A percentile compares a stretch with the other conserved stretches of the same genome.
Evolutionary conservation across 2,329 filamentous ascomycete species (phyloP).

Genomic region (Leptographium lundbergii): DNA sequence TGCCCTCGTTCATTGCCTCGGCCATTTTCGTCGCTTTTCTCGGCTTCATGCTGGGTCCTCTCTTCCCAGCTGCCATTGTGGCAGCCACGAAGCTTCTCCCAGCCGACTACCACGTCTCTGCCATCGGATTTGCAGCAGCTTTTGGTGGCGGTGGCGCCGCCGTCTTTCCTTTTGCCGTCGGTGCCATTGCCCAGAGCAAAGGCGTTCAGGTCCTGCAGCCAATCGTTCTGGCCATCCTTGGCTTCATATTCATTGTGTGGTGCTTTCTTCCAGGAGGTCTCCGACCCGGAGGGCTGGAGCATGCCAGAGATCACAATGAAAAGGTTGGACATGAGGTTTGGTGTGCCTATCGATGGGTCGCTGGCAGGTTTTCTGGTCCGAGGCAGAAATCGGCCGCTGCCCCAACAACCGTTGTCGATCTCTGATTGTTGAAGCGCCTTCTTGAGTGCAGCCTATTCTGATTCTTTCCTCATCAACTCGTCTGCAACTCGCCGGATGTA

Average conservation of each 20-base stretch:
- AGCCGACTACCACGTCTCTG: conserved; percentile 59
- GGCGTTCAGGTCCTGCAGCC: conserved; percentile 46
- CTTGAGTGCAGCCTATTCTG: conserved; percentile 1
- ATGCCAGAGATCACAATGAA: conserved; percentile 23
- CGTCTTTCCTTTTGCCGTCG: conserved; percentile 52
- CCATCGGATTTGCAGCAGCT: conserved; percentile 68
- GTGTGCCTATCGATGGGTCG: conserved; percentile 9
- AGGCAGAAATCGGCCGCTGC: neutral
- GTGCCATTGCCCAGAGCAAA: conserved; percentile 48
- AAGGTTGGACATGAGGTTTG: conserved; percentile 22
- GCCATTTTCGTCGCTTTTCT: conserved; percentile 58
- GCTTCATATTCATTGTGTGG: conserved; percentile 33
- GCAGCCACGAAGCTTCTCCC: conserved; percentile 64
- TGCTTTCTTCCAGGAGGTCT: conserved; percentile 21
- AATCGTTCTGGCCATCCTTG: conserved; percentile 36
- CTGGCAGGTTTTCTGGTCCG: neutral
- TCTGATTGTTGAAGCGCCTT: neutral
- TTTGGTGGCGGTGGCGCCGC: conserved; percentile 65
- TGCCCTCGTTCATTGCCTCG: conserved; percentile 63
- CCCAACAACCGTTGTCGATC: too few species aligned
- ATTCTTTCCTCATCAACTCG: conserved; percentile 37
- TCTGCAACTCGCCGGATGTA: conserved; percentile 61
- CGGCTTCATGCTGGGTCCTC: conserved; percentile 68
- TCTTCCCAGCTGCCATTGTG: conserved; percentile 66
- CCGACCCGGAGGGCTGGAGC: conserved; percentile 25